Conservation (phyloP, 441 rosid genomes). For the Cnidoscolus chayamansa region DNA sequence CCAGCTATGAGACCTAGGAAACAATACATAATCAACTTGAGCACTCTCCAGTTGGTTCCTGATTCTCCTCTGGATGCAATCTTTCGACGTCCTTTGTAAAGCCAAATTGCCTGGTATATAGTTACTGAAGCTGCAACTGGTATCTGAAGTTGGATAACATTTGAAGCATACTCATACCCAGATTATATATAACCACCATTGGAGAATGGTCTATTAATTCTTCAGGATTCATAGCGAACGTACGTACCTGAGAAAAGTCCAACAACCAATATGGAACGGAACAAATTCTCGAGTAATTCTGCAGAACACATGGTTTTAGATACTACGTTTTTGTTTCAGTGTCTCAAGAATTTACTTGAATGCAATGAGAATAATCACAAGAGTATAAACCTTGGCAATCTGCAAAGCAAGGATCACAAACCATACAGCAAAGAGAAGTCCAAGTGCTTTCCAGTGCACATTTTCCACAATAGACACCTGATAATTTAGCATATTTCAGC, state of each 20-base stretch:
- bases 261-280: constrained; percentile 45
- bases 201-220: neutral
- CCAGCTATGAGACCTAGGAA: constrained; percentile 45
- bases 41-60: constrained; percentile 33
- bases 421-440: constrained; percentile 51
- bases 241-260: constrained; percentile 52
- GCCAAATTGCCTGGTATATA: constrained; percentile 39
- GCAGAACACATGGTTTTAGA: constrained; percentile 13
- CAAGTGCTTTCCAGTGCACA: constrained; percentile 47
- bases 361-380: neutral
- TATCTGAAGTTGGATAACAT: constrained; percentile 28
- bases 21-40: constrained; percentile 41
- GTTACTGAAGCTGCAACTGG: constrained; percentile 49
- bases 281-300: constrained; percentile 52
- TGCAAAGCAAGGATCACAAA: constrained; percentile 42
- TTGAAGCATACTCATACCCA: no score
- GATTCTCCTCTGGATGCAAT: constrained; percentile 46
- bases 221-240: neutral
- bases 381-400: constrained; percentile 39
- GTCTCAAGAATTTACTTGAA: no score
- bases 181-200: no score
- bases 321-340: no score
- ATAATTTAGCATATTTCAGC: constrained; percentile 7
- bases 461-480: constrained; percentile 47
- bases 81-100: constrained; percentile 45